Conservation (phyloP, 345 rosid species). For the Gossypium mustelinum region DNA sequence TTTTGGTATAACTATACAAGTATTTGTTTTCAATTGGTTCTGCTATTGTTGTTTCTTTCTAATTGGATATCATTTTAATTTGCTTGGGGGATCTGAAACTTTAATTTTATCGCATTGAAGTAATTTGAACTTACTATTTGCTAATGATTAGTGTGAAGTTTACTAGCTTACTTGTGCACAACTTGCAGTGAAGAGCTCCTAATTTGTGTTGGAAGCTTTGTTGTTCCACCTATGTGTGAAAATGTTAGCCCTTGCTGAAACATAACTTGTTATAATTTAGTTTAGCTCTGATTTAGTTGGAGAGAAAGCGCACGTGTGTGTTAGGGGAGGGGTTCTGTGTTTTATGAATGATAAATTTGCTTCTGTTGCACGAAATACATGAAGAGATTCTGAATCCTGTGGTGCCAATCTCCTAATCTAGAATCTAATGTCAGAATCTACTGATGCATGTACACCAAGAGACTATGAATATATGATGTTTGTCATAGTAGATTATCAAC, state of each 20-base stretch:
- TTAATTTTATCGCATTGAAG: background rate
- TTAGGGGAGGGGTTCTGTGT: background rate
- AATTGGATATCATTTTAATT: background rate
- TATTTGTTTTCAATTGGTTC: background rate
- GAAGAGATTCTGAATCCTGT: background rate
- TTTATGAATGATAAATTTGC: background rate
- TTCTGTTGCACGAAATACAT: background rate
- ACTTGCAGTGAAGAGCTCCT: background rate
- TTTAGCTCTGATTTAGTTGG: background rate
- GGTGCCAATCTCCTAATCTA: background rate
- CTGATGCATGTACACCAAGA: background rate
- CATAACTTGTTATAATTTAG: background rate
- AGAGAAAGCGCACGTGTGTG: background rate
- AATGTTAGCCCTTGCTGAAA: background rate
- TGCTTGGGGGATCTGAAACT: background rate
- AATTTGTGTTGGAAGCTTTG: background rate
- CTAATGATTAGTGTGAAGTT: background rate
- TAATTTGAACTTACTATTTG: background rate
- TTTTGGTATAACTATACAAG: background rate
- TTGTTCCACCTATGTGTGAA: background rate
- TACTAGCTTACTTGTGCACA: background rate
- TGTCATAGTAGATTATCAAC: background rate
- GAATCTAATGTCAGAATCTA: slow-evolving; percentile 2
- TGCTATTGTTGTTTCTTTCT: background rate
- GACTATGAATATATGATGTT: background rate